Percentiles rank a stretch among this genome's conserved stretches.
phyloP scores from a whole-genome alignment of 306 rosid genomes.

The Casuarina equisetifolia region DNA sequence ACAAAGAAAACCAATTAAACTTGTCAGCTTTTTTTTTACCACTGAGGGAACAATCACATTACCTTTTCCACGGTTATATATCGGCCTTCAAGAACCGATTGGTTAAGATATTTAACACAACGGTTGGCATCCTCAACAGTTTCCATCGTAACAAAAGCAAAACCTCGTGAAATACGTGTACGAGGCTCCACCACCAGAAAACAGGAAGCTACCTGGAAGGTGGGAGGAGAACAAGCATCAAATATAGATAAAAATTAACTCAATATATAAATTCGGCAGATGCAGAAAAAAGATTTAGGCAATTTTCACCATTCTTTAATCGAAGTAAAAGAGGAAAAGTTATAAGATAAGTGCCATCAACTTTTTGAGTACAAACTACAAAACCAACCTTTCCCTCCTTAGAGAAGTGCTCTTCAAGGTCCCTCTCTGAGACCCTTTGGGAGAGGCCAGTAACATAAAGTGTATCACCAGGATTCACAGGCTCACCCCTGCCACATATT shows the following conservation, averaged over 20 bases:
- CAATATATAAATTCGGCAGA: not conserved
- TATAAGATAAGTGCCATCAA: not conserved
- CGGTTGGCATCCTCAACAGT: constrained; percentile 74
- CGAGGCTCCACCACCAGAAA: constrained; percentile 98
- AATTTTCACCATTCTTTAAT: not conserved
- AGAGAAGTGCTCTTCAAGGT: constrained; percentile 84
- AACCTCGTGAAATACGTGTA: constrained; percentile 86
- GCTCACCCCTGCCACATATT: constrained; percentile 41
- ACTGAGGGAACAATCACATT: constrained; percentile 32
- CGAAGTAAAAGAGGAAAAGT: not conserved
- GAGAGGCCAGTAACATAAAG: constrained; percentile 96
- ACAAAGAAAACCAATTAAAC: constrained; percentile 32
- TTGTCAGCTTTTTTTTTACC: constrained; percentile 30
- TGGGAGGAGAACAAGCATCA: not conserved
- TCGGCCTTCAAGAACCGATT: constrained; percentile 93
- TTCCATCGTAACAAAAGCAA: constrained; percentile 93
- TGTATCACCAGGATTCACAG: constrained; percentile 67
- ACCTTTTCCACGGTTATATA: constrained; percentile 96
- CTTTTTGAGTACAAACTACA: not conserved
- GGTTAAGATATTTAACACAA: constrained; percentile 89
- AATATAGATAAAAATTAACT: not conserved
- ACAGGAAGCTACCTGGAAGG: constrained; percentile 82
- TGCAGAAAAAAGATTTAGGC: not conserved
- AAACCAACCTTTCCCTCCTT: constrained; percentile 86
- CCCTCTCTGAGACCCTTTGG: constrained; percentile 87